phyloP scores from a whole-genome alignment of 2,329 filamentous ascomycete species.

The Phyllosticta capitalensis region DNA sequence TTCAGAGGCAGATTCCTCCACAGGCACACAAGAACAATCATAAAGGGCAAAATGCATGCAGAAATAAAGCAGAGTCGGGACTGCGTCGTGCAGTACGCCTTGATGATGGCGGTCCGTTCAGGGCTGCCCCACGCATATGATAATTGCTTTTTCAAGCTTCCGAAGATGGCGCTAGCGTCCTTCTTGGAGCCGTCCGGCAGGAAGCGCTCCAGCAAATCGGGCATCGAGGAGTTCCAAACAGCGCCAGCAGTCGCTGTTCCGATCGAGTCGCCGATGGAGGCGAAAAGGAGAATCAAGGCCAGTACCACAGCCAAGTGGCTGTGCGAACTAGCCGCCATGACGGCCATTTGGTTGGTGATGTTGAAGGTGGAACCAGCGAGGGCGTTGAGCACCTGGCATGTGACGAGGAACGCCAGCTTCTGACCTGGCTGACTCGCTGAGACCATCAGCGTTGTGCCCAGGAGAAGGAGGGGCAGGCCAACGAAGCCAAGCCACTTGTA shows the following conservation, averaged over 20 bases:
- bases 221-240: conserved; percentile 52
- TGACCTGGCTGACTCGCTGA: conserved; percentile 20
- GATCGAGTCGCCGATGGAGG: conserved; percentile 39
- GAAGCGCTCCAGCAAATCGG: conserved; percentile 34
- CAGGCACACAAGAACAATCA: background rate
- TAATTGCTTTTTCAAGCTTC: conserved; percentile 44
- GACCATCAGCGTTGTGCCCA: conserved; percentile 24
- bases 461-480: conserved; percentile 18
- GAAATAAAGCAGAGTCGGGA: conserved; percentile 19
- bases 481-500: conserved; percentile 13
- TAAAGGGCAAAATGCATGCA: background rate
- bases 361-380: conserved; percentile 21
- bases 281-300: conserved; percentile 51
- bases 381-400: conserved; percentile 23
- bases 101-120: conserved; percentile 31
- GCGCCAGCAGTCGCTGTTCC: conserved; percentile 45
- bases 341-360: conserved; percentile 10
- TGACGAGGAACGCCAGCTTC: conserved; percentile 22
- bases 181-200: conserved; percentile 36
- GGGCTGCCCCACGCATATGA: conserved; percentile 40
- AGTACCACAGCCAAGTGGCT: conserved; percentile 52
- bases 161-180: conserved; percentile 38
- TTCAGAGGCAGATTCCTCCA: conserved; percentile 4
- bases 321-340: conserved; percentile 28
- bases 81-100: conserved; percentile 22